Base-by-base conservation (phyloP, 192 early-diverging fungal genomes). In the Backusella sp. region DNA sequence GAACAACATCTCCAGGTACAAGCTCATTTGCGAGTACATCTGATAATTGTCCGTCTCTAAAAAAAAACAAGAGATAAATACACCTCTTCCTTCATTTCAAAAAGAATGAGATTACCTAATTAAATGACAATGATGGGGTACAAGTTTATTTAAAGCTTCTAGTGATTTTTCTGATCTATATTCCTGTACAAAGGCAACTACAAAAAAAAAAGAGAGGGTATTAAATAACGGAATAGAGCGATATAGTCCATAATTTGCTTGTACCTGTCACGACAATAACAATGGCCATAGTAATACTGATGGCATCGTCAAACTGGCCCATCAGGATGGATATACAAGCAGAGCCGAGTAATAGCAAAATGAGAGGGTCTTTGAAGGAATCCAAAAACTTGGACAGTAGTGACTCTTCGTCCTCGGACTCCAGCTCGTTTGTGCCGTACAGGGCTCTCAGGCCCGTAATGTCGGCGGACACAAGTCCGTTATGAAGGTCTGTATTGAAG, bases 1-100 rank as follows among this genome's bases (percentile, higher is more conserved):
- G 84, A 52, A 97, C 90, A 28, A 99, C 84, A 81, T 99, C 98
- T 67, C 98, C 98, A 41, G 94, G 95, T 32, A 98, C 96, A 67
- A 99, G 84, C 21, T 95, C 88, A 69, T 88, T 92, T 7, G 95
- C 98, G 35, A 94, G 85, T 28, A 94, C 80, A 42, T 84, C 84
- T 1, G 73, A 66, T 15, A 84, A 70, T 34, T 87, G 82, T 19
- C 89, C 87, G 73, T 94, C 88, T 66, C 93, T 93, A 39, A 37
- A 19, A 34, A 62, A 26, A 37, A 46, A 32, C 6, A 73, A 28
- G 42, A 14, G 11, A 26, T 73, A n/a, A 30, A 56, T 37, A 37
- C 23, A 49, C 32, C 7, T 78, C 11, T 28, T 56, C 14, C 0
- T 17, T 5, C 14, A 15, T 17, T 44, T 15, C 42, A 44, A 32